A percentile compares a stretch with the other conserved stretches of the same genome.
Evolutionary conservation across 1,139 yeast genomes (phyloP).

Genomic region (Yamadazyma membranifaciens): DNA sequence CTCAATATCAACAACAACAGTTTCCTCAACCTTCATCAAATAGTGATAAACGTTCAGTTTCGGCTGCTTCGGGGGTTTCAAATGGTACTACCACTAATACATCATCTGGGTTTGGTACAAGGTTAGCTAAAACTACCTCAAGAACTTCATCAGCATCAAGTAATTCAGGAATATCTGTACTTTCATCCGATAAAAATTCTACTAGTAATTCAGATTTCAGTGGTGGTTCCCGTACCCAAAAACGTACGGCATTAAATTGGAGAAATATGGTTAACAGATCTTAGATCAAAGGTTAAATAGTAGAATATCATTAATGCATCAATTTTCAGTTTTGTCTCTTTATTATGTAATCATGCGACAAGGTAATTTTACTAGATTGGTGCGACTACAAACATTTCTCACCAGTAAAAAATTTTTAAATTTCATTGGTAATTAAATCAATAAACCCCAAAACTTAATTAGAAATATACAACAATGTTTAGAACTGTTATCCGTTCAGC

Average conservation of each 20-base stretch:
- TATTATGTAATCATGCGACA: not conserved
- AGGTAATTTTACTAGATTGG: too few relatives aligned
- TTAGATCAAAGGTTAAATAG: not conserved
- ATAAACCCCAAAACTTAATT: not conserved
- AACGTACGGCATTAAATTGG: slow-evolving; percentile 52
- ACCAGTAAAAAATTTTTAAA: slow-evolving; percentile 7
- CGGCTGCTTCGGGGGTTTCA: slow-evolving; percentile 17
- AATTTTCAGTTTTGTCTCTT: not conserved
- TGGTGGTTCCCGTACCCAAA: slow-evolving; percentile 20
- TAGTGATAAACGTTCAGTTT: slow-evolving; percentile 15
- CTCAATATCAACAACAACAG: slow-evolving; percentile 17
- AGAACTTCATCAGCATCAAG: slow-evolving; percentile 30
- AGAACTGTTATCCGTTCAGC: slow-evolving; percentile 41
- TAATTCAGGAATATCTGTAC: slow-evolving; percentile 28
- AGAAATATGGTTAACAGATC: slow-evolving; percentile 21
- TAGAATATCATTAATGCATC: not conserved
- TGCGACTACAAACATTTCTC: slow-evolving; percentile 3
- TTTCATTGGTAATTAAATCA: slow-evolving; percentile 2
- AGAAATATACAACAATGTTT: slow-evolving; percentile 14
- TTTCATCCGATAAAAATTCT: slow-evolving; percentile 18
- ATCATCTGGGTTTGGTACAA: slow-evolving; percentile 27
- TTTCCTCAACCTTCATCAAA: slow-evolving; percentile 9
- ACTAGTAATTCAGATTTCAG: slow-evolving; percentile 12
- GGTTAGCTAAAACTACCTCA: slow-evolving; percentile 31
- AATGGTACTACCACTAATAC: slow-evolving; percentile 20